Evolutionary conservation across 768 basidiomycete genomes (phyloP), one percentile per base, ranked within the genome.

Genomic region (Lyophyllum atratum): DNA sequence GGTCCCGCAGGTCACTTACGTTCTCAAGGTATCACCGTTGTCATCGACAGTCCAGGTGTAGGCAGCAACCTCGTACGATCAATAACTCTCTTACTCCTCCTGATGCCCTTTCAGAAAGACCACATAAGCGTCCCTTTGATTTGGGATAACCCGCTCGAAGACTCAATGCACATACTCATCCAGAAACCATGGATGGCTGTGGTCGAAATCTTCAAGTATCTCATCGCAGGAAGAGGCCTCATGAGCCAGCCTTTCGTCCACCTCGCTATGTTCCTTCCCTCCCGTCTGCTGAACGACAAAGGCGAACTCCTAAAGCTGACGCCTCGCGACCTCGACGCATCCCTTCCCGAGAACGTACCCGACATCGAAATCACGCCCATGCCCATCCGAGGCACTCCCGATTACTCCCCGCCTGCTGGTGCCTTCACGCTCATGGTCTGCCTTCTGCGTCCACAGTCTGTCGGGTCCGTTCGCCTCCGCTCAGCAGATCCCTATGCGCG

Each of bases 361-460:
- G 77, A 80, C 58, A 66, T 78, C 50, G 77, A 78, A 56, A 69
- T 78, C 42, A 73, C 74, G 68, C 59, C 52, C 10, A 52, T 60
- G 8, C 56, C 65, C n/a, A 59, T 64, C 10, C 55, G 58, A 24
- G 37, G 53, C 33, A 49, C 55, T 24, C 49, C 51, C 37, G 52
- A 54, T 12, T 39, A 64, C 11, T 49, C 57, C 17, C 59, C 58
- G 24, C 55, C 65, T 5, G 40, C 60, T 5, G 73, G 73, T 14
- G 56, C 56, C 2, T 64, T 73, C 49, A 64, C 65, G 3, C 60
- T 62, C 34, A 45, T 72, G 21, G 53, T 43, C 15, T 45, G 53
- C 9, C 40, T 62, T 21, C 55, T 69, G 22, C 56, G 68, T 40
- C 74, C 70, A 19, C 55, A 57, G 51, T 61, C 57, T 6, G 34